Evolutionary conservation across 1,139 yeast species (phyloP), one percentile per base, ranked within the genome.

Genomic region (Blastobotrys proliferans): DNA sequence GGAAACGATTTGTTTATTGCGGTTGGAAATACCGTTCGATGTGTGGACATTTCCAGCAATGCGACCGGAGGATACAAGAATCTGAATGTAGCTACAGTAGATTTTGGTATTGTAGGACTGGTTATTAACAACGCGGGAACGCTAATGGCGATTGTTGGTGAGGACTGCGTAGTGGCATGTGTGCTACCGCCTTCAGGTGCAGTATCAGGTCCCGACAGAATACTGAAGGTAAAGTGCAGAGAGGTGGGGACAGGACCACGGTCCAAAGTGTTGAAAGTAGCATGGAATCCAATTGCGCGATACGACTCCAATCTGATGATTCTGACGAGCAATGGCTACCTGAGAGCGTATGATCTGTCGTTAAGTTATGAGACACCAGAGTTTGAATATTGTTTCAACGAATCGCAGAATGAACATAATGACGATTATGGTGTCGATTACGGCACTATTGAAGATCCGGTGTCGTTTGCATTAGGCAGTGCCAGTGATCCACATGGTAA

Each of bases 401-500:
- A 8, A 4, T 11, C 13, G 3, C 9, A 26, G 6, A 9, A 13
- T 19, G 27, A 18, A n/a, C 24, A 27, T 2, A 39, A 38, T 3
- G 18, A 24, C 20, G 27, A 35, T 3, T 42, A 33, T 40, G 44
- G 46, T 8, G 10, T 37, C 26, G 42, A 44, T 30, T 30, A 34
- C 30, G 51, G 48, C 9, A 37, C 38, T 1, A 21, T 51, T 5
- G 51, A 56, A 11, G 55, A 53, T 24, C 52, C 58, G 2, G 69
- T 71, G 1, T 68, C 78, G 0, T 70, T 79, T 16, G 53, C 70
- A 1, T 74, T 79, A 50, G 80, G 81, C 3, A 60, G 73, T 1
- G 53, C 58, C 16, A 65, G 68, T 0, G 59, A 62, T 1, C 52
- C 61, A n/a, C 44, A 63, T 16, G 75, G 75, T 1, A 57, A 58